Percentiles rank a stretch among this genome's conserved stretches.
These are phyloP conservation scores for Camellia sinensis DNA, from an alignment of 148 eudicot species.

Conservation along the genomic window DNA sequence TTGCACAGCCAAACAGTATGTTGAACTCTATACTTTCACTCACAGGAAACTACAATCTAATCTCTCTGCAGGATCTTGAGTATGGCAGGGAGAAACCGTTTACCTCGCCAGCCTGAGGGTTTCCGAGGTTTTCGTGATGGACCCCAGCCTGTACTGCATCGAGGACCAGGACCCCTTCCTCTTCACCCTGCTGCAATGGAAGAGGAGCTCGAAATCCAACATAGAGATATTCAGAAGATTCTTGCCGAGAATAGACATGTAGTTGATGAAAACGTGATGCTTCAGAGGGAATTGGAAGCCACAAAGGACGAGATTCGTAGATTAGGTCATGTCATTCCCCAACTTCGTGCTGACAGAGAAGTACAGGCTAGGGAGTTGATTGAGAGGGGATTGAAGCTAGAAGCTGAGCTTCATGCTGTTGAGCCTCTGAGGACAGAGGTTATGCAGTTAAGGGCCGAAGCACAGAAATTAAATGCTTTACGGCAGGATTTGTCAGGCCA, in stretches of 20 bases:
- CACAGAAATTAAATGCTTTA: conserved; percentile 50
- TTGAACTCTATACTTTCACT: neutral
- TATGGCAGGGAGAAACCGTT: conserved; percentile 80
- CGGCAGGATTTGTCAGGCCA: conserved; percentile 61
- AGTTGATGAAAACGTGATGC: conserved; percentile 63
- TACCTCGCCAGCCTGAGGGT: conserved; percentile 59
- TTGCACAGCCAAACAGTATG: neutral
- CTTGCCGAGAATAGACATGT: conserved; percentile 63
- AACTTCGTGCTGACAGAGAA: conserved; percentile 63
- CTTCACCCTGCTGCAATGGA: conserved; percentile 67
- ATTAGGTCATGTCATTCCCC: conserved; percentile 53
- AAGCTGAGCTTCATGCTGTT: conserved; percentile 64
- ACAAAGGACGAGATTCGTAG: conserved; percentile 73
- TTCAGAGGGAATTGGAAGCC: conserved; percentile 66
- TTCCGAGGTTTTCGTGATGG: conserved; percentile 54
- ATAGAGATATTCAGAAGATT: conserved; percentile 63
- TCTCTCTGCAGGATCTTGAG: conserved; percentile 34
- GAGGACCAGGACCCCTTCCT: conserved; percentile 58
- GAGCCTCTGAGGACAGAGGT: conserved; percentile 75
- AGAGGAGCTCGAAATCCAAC: conserved; percentile 80
- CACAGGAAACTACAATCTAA: conserved; percentile 2
- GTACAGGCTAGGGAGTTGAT: conserved; percentile 51
- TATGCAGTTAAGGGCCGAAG: conserved; percentile 59
- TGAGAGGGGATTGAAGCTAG: conserved; percentile 67
- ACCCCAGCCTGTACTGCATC: conserved; percentile 43